Evolutionary conservation across 2,329 filamentous ascomycete species (phyloP), one percentile per base, ranked within the genome.

Genomic region (Cadophora sp.): DNA sequence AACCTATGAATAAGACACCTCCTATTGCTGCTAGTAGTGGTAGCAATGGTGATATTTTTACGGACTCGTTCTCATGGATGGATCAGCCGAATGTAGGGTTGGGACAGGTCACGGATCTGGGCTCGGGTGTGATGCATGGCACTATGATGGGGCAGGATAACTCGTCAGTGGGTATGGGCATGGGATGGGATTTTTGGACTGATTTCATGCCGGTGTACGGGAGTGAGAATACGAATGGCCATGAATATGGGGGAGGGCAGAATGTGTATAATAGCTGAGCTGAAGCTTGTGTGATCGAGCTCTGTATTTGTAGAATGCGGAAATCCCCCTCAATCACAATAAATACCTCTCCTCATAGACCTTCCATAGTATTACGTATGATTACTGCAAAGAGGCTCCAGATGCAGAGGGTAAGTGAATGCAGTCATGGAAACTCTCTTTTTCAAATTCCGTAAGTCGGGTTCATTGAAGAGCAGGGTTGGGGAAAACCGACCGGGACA

Each of bases 101-200:
- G 29, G 53, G 26, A 40, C 50, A 60, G 14, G 63, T 65, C 19
- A 24, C 37, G 16, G 51, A 59, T 40, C 24, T 65, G 8, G 61
- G 64, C n/a, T 37, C 59, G 8, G 58, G 58, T 8, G 14, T 65
- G n/a, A 68, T 64, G 56, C 46, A 55, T 19, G 64, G 66, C n/a
- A 55, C 31, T 27, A 62, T 58, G 27, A 50, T 50, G 37, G 34
- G 27, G n/a, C 51, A 34, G 58, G 58, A 61, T 16, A 61, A 61
- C 11, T 26, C 27, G 8, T 46, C 58, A 3, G 34, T 61, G 8
- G 40, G 37, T 4, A 66, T 70, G 65, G 40, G 37, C 3, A 64
- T 70, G 65, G 67, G 66, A 7, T 72, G 70, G 70, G 59, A 63
- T 0, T 69, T 69, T 50, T 72, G 70, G 70, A 69, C 68, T 58